These are phyloP conservation scores for Fagopyrum tataricum DNA, from an alignment of 148 eudicot genomes.

Conservation along the genomic window DNA sequence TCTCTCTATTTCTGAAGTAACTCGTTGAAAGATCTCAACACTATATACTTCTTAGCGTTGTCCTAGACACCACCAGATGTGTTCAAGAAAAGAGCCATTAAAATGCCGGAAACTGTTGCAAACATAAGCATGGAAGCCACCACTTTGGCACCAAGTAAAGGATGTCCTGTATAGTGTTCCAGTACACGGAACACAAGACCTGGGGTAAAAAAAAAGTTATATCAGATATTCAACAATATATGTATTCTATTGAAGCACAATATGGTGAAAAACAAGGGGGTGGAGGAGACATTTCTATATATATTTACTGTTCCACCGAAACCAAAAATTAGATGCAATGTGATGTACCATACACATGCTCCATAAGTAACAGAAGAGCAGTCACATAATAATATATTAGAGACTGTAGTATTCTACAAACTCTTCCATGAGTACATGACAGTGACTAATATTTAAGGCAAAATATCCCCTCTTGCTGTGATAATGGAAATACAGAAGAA, in stretches of 20 bases:
- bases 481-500: neutral
- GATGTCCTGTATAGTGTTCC: conserved; percentile 85
- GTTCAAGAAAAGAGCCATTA: conserved; percentile 98
- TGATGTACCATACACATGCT: neutral
- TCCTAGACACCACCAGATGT: conserved; percentile 99
- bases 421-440: neutral
- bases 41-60: conserved; percentile 90
- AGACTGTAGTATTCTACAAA: too few species aligned
- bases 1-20: too few species aligned
- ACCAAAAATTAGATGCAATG: neutral
- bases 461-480: neutral
- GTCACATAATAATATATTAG: neutral
- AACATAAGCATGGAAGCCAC: conserved; percentile 95
- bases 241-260: neutral
- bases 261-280: neutral
- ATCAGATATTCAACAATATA: neutral
- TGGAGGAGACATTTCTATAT: neutral
- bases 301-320: neutral
- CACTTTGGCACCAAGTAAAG: conserved; percentile 95
- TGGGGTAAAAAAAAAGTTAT: conserved; percentile 19
- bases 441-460: neutral
- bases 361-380: neutral
- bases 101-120: conserved; percentile 95
- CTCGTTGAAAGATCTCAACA: too few species aligned
- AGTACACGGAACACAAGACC: conserved; percentile 74